These are phyloP conservation scores for Yarrowia sp. DNA, from an alignment of 805 yeast genomes.

Conservation along the genomic window DNA sequence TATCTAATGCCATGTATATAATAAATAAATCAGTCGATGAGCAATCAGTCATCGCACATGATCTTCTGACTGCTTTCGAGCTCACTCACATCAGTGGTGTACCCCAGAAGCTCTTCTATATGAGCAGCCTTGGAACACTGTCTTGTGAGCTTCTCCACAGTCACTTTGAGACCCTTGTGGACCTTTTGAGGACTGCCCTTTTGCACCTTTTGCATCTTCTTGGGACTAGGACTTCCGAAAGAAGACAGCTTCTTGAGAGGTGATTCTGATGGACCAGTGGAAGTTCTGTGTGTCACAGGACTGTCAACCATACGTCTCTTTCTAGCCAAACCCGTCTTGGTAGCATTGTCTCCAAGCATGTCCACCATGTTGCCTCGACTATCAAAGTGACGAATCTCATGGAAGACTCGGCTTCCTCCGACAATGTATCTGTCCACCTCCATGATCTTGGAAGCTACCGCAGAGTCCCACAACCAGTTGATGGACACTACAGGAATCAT, in stretches of 20 bases:
- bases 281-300: neutral
- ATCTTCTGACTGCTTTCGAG: conserved; percentile 22
- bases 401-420: conserved; percentile 5
- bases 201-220: neutral
- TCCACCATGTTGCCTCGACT: conserved; percentile 16
- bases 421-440: conserved; percentile 37
- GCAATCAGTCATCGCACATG: conserved; percentile 24
- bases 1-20: neutral
- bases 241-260: conserved; percentile 26
- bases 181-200: neutral
- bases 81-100: conserved; percentile 16
- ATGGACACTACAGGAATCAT: conserved; percentile 51
- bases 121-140: conserved; percentile 23
- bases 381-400: conserved; percentile 38
- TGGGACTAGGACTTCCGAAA: conserved; percentile 31
- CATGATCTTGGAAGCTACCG: conserved; percentile 45
- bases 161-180: conserved; percentile 17
- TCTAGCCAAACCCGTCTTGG: neutral
- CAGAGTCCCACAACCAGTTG: conserved; percentile 53
- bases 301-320: conserved; percentile 8
- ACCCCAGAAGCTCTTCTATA: conserved; percentile 20
- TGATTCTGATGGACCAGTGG: conserved; percentile 3
- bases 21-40: neutral
- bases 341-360: neutral
- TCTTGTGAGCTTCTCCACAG: conserved; percentile 22